Evolutionary conservation across 2,329 filamentous ascomycete genomes (phyloP).

Genomic region (Claviceps arundinis): DNA sequence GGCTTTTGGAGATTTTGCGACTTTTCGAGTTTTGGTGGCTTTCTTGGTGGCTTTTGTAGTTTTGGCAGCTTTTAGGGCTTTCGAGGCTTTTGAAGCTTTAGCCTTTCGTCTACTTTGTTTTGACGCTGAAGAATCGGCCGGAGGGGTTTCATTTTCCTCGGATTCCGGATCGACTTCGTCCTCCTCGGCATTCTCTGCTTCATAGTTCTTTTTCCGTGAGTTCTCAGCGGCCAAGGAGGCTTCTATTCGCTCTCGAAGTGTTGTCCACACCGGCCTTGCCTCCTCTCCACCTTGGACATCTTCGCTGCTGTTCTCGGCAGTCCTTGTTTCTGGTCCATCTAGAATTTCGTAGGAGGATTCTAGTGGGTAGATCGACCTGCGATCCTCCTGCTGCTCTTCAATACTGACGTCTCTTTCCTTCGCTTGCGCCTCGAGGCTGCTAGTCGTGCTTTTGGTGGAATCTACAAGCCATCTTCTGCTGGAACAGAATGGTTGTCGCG

Average conservation of each 20-base stretch:
- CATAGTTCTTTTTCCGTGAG: neutral
- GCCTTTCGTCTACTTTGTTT: neutral
- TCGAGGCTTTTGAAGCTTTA: neutral
- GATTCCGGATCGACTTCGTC: neutral
- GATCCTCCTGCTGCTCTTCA: neutral
- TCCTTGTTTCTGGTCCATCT: neutral
- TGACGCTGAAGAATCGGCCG: neutral
- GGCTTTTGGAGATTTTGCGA: neutral
- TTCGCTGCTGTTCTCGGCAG: neutral
- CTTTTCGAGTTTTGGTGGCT: neutral
- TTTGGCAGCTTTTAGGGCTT: neutral
- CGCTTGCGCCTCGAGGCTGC: neutral
- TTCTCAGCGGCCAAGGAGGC: neutral
- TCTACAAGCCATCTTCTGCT: neutral
- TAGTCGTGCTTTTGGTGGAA: neutral
- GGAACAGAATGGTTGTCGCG: neutral
- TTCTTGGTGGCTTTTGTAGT: neutral
- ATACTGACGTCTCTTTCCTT: neutral
- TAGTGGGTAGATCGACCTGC: neutral
- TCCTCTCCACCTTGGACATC: neutral
- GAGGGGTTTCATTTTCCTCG: neutral
- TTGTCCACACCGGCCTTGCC: constrained; percentile 15
- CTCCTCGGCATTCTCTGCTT: constrained; percentile 1
- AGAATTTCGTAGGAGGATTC: neutral
- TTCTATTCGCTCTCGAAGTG: constrained; percentile 16